Percentiles rank a stretch among this genome's conserved stretches.
Evolutionary conservation across 2,329 filamentous ascomycete species (phyloP).

Genomic region (Xylaria sp.): DNA sequence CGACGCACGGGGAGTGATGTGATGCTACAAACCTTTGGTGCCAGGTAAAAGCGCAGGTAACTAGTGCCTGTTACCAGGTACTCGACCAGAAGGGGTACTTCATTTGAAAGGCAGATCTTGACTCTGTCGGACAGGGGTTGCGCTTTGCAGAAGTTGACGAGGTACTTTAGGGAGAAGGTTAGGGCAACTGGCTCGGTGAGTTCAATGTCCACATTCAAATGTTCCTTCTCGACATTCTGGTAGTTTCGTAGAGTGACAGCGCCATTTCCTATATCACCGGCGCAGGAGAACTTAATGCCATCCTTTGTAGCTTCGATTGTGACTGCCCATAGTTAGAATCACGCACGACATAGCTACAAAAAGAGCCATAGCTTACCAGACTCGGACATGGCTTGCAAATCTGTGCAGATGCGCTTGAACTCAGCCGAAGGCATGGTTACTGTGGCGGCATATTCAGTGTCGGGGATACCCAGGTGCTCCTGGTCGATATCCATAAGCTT

Average conservation of each 20-base stretch:
- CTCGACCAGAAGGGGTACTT: slow-evolving; percentile 95
- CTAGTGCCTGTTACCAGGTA: slow-evolving; percentile 82
- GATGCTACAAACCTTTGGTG: slow-evolving; percentile 80
- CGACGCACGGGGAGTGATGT: background rate
- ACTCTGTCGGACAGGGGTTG: slow-evolving; percentile 80
- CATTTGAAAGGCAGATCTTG: slow-evolving; percentile 92
- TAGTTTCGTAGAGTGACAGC: slow-evolving; percentile 90
- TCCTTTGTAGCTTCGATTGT: slow-evolving; percentile 97
- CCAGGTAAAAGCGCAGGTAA: slow-evolving; percentile 95
- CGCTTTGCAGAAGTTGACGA: slow-evolving; percentile 99
- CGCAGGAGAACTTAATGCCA: slow-evolving; percentile 91
- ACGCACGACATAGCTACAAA: background rate
- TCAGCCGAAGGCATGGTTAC: slow-evolving; percentile 87
- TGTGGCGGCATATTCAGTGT: slow-evolving; percentile 96
- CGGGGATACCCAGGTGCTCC: slow-evolving; percentile 97
- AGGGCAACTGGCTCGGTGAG: slow-evolving; percentile 90
- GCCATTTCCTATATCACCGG: slow-evolving; percentile 94
- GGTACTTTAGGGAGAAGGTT: slow-evolving; percentile 98
- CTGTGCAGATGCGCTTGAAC: slow-evolving; percentile 93
- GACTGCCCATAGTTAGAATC: slow-evolving; percentile 58
- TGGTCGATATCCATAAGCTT: slow-evolving; percentile 99
- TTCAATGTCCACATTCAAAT: slow-evolving; percentile 84
- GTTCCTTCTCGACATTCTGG: slow-evolving; percentile 86
- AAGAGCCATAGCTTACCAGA: slow-evolving; percentile 69
- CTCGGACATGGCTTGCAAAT: slow-evolving; percentile 90